These are phyloP conservation scores for Cryoendolithus antarcticus DNA, from an alignment of 2,329 filamentous ascomycete genomes.

Conservation along the genomic window DNA sequence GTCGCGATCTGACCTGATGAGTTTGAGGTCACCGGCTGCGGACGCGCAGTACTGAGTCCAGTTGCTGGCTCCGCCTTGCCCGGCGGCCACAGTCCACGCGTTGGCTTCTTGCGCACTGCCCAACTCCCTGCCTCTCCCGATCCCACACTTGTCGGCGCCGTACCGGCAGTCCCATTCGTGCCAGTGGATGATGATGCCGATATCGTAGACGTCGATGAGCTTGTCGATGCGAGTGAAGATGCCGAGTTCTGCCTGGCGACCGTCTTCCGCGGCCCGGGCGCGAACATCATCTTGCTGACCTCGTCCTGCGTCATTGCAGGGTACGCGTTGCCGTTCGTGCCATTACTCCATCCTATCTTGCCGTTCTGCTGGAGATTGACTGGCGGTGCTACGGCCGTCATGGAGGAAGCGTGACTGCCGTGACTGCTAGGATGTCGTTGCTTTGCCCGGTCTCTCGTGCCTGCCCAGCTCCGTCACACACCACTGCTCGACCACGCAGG, in stretches of 20 bases:
- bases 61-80: conserved; percentile 55
- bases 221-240: conserved; percentile 58
- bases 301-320: conserved; percentile 73
- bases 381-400: conserved; percentile 57
- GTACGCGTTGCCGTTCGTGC: conserved; percentile 24
- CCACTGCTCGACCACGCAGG: no score
- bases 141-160: conserved; percentile 21
- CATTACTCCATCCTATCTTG: conserved; percentile 45
- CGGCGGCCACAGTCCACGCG: conserved; percentile 50
- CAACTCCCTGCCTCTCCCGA: conserved; percentile 22
- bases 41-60: conserved; percentile 48
- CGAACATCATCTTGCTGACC: conserved; percentile 58
- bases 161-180: conserved; percentile 36
- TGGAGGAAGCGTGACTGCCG: conserved; percentile 18
- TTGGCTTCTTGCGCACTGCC: conserved; percentile 38
- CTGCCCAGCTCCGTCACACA: no score
- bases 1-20: conserved; percentile 47
- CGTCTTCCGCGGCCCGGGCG: conserved; percentile 63
- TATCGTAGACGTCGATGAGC: conserved; percentile 55
- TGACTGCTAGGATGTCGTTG: no score
- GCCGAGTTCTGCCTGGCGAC: conserved; percentile 82
- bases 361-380: conserved; percentile 49
- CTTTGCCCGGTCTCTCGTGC: no score
- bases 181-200: conserved; percentile 46
- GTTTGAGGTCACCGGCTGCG: conserved; percentile 48